Evolutionary conservation across 2,329 filamentous ascomycete species (phyloP).

Genomic region (Curvularia sp.): DNA sequence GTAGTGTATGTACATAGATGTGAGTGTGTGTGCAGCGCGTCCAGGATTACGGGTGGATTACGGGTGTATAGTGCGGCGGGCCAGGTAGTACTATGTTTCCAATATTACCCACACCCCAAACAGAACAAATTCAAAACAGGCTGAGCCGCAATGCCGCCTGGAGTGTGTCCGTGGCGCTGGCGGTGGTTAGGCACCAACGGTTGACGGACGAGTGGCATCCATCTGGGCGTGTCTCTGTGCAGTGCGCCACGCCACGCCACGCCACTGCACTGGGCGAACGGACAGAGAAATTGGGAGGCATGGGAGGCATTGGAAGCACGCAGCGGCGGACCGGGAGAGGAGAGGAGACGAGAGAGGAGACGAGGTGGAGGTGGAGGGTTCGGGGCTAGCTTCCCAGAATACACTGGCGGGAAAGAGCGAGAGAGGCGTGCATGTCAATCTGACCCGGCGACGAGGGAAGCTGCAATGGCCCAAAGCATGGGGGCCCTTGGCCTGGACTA

Average conservation of each 20-base stretch:
- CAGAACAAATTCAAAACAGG: constrained; percentile 21
- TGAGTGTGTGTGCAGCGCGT: constrained; percentile 14
- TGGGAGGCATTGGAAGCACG: no score
- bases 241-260: no score
- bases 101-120: constrained; percentile 17
- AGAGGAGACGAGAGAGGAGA: background rate
- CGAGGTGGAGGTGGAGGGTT: constrained; percentile 16
- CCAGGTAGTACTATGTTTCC: constrained; percentile 17
- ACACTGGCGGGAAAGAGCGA: constrained; percentile 28
- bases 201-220: background rate
- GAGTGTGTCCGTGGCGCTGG: background rate
- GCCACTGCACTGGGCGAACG: no score
- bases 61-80: constrained; percentile 36
- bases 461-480: constrained; percentile 25
- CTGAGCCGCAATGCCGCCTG: constrained; percentile 9
- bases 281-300: no score
- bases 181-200: constrained; percentile 13
- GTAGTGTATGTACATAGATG: no score
- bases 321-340: background rate
- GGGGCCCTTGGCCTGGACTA: constrained; percentile 28
- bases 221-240: no score
- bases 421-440: constrained; percentile 33
- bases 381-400: constrained; percentile 28
- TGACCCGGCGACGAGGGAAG: constrained; percentile 41
- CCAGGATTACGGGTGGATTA: constrained; percentile 34